Evolutionary conservation across 768 basidiomycete genomes (phyloP).

Genomic region (Tylopilus plumbeoviolaceoides): DNA sequence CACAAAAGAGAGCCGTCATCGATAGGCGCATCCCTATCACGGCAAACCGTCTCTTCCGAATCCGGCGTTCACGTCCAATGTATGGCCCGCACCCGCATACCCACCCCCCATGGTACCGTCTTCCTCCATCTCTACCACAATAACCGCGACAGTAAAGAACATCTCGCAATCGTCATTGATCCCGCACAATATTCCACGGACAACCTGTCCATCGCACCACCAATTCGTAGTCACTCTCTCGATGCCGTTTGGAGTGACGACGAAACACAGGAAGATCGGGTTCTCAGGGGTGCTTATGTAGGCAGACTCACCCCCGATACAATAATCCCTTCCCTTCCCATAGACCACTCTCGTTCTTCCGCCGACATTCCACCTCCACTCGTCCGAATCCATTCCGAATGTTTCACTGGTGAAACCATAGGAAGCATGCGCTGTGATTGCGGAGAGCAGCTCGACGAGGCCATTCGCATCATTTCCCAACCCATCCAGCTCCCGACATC

Average conservation of each 20-base stretch:
- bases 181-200: conserved; percentile 72
- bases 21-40: background rate
- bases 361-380: conserved; percentile 64
- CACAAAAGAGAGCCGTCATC: conserved; percentile 37
- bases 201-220: conserved; percentile 35
- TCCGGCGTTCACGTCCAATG: conserved; percentile 68
- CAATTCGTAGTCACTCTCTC: conserved; percentile 76
- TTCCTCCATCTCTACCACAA: conserved; percentile 97
- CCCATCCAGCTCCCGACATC: conserved; percentile 49
- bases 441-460: conserved; percentile 97
- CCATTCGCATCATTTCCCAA: conserved; percentile 83
- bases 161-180: conserved; percentile 93
- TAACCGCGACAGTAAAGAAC: conserved; percentile 88
- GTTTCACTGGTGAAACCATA: conserved; percentile 97
- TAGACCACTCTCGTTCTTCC: conserved; percentile 12
- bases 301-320: conserved; percentile 68
- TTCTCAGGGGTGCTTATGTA: conserved; percentile 90
- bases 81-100: conserved; percentile 96
- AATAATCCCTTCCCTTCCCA: conserved; percentile 39
- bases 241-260: conserved; percentile 79
- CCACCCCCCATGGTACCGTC: conserved; percentile 89
- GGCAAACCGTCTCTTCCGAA: conserved; percentile 5
- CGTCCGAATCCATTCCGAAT: conserved; percentile 96
- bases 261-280: conserved; percentile 92
- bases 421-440: conserved; percentile 99